These are phyloP conservation scores for Brasenia schreberi DNA, from an alignment of 164 flowering plant species.

Conservation along the genomic window DNA sequence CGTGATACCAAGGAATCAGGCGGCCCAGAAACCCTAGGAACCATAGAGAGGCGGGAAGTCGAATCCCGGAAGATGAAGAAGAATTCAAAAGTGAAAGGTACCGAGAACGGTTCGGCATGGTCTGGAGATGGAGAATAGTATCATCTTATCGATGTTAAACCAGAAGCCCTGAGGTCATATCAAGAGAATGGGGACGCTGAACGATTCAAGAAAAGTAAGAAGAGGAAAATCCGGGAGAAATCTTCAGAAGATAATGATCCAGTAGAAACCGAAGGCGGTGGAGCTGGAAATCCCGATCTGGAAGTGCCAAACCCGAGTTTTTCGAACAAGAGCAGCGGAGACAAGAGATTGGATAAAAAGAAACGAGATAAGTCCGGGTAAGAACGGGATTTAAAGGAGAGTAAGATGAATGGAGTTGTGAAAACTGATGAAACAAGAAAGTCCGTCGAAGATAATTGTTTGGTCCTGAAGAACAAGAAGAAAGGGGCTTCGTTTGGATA, in stretches of 20 bases:
- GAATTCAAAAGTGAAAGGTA: slow-evolving; percentile 1
- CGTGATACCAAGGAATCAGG: slow-evolving; percentile 4
- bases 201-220: not conserved
- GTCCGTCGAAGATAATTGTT: not conserved
- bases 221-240: not conserved
- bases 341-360: not conserved
- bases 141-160: not conserved
- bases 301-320: not conserved
- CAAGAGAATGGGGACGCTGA: not conserved
- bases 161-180: not conserved
- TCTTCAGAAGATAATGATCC: not conserved
- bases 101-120: not conserved
- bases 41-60: not conserved
- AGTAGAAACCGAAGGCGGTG: not conserved
- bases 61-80: slow-evolving; percentile 11
- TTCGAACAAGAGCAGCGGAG: not conserved
- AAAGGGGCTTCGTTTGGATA: not conserved
- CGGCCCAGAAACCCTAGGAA: slow-evolving; percentile 12
- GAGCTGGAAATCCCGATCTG: not conserved
- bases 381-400: not conserved
- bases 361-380: not conserved
- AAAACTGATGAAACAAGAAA: not conserved
- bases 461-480: not conserved
- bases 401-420: not conserved
- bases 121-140: not conserved